Percentiles rank a stretch among this genome's conserved stretches.
These are phyloP conservation scores for Metschnikowia koreensis DNA, from an alignment of 805 yeast species.

Conservation along the genomic window DNA sequence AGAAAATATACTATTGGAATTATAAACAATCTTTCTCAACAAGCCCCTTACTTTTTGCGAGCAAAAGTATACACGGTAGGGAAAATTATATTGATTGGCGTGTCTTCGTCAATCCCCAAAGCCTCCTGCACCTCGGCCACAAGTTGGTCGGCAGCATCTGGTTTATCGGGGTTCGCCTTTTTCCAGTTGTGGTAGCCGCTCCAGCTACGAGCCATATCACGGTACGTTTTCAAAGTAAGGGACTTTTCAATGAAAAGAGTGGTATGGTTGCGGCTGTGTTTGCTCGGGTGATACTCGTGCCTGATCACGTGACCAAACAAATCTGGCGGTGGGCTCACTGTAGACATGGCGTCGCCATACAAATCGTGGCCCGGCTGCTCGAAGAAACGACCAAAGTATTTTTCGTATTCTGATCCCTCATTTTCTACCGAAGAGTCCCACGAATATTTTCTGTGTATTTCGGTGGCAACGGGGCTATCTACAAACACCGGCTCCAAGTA, in stretches of 20 bases:
- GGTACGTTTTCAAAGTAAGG: conserved; percentile 21
- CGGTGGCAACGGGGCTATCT: conserved; percentile 53
- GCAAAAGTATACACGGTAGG: conserved; percentile 56
- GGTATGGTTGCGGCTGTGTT: conserved; percentile 20
- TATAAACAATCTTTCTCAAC: neutral
- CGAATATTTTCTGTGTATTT: conserved; percentile 49
- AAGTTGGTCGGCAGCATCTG: conserved; percentile 50
- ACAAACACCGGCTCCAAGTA: conserved; percentile 69
- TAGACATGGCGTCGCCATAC: conserved; percentile 36
- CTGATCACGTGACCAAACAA: conserved; percentile 25
- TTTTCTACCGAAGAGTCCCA: conserved; percentile 32
- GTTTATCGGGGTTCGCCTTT: conserved; percentile 29
- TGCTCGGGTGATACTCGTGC: conserved; percentile 26
- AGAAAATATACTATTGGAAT: neutral
- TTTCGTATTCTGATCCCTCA: conserved; percentile 26
- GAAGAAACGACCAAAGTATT: conserved; percentile 49
- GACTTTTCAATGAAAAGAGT: conserved; percentile 23
- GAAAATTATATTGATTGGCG: conserved; percentile 48
- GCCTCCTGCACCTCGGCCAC: conserved; percentile 41
- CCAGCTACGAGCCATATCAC: conserved; percentile 35
- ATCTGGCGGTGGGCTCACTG: conserved; percentile 33
- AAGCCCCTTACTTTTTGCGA: conserved; percentile 16
- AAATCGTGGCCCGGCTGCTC: conserved; percentile 47
- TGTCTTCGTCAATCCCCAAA: conserved; percentile 48
- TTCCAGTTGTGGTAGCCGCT: conserved; percentile 41